phyloP scores from a whole-genome alignment of 495 filamentous ascomycete species.

The Penicillium samsonianum region DNA sequence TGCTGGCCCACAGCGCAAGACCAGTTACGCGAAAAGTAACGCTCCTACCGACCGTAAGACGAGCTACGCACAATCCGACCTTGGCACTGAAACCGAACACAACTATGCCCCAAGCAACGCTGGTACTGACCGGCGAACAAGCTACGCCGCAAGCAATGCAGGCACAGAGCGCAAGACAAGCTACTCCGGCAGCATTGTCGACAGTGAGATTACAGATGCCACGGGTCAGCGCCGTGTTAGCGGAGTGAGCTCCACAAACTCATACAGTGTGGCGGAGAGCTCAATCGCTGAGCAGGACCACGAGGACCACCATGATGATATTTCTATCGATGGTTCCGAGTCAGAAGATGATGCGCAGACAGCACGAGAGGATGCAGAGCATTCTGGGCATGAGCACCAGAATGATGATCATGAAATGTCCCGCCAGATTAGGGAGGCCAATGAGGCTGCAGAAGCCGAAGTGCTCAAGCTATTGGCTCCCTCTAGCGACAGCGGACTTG shows the following conservation, averaged over 20 bases:
- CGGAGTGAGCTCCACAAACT: slow-evolving; percentile 47
- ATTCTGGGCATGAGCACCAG: slow-evolving; percentile 6
- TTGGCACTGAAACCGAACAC: not conserved
- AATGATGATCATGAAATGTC: slow-evolving; percentile 20
- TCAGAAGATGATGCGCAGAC: slow-evolving; percentile 24
- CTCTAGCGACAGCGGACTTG: slow-evolving; percentile 48
- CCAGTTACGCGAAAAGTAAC: slow-evolving; percentile 47
- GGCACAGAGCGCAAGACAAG: slow-evolving; percentile 55
- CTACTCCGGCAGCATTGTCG: slow-evolving; percentile 50
- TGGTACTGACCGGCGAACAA: slow-evolving; percentile 55
- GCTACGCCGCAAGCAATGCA: slow-evolving; percentile 45
- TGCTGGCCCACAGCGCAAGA: slow-evolving; percentile 53
- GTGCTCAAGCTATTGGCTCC: slow-evolving; percentile 33
- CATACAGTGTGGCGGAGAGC: slow-evolving; percentile 28
- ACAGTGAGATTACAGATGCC: slow-evolving; percentile 49
- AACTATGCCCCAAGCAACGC: slow-evolving; percentile 49
- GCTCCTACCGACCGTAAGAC: slow-evolving; percentile 37
- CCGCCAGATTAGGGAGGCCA: slow-evolving; percentile 29
- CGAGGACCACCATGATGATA: slow-evolving; percentile 18
- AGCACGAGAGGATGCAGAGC: slow-evolving; percentile 14
- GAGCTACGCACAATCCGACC: slow-evolving; percentile 6
- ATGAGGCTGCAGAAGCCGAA: slow-evolving; percentile 35
- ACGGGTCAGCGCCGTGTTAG: slow-evolving; percentile 54
- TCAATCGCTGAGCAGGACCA: slow-evolving; percentile 17
- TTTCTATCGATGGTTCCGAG: slow-evolving; percentile 11